Percentiles rank a stretch among this genome's conserved stretches.
These are phyloP conservation scores for Trichophyton rubrum DNA, from an alignment of 2,329 filamentous ascomycete genomes.

Conservation along the genomic window DNA sequence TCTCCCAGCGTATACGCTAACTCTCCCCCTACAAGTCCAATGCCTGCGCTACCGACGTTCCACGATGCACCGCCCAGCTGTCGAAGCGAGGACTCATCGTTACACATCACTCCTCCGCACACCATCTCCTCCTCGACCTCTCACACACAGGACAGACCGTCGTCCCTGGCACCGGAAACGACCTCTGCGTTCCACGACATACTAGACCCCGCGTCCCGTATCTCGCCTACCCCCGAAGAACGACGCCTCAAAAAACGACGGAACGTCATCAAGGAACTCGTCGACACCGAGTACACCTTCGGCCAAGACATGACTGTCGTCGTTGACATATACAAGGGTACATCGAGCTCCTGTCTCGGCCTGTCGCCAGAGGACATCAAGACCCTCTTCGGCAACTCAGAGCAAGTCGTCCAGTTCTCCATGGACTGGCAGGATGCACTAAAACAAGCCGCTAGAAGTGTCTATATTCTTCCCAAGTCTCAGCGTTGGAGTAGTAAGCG, in stretches of 20 bases:
- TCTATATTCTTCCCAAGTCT: constrained; percentile 57
- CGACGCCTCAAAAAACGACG: constrained; percentile 62
- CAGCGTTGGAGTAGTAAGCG: constrained; percentile 43
- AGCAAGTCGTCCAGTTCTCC: constrained; percentile 80
- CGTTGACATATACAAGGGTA: constrained; percentile 94
- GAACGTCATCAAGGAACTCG: constrained; percentile 77
- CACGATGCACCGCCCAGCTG: constrained; percentile 18
- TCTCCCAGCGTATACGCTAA: constrained; percentile 19
- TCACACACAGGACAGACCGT: not conserved
- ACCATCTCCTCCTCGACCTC: constrained; percentile 25
- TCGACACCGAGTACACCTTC: constrained; percentile 86
- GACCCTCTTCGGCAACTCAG: constrained; percentile 81
- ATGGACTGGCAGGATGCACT: constrained; percentile 65
- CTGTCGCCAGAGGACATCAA: constrained; percentile 76
- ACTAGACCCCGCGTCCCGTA: constrained; percentile 11
- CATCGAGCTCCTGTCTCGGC: constrained; percentile 66
- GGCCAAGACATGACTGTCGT: constrained; percentile 94
- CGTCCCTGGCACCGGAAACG: constrained; percentile 1
- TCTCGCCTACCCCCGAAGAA: constrained; percentile 29
- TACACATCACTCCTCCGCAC: constrained; percentile 22
- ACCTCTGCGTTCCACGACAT: constrained; percentile 12
- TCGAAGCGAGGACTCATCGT: constrained; percentile 28
- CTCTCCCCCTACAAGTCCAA: constrained; percentile 10
- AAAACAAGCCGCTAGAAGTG: constrained; percentile 63
- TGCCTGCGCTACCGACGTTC: constrained; percentile 9